A percentile compares a stretch with the other conserved stretches of the same genome.
These are phyloP conservation scores for Fagopyrum homotropicum DNA, from an alignment of 148 eudicot genomes.

Conservation along the genomic window DNA sequence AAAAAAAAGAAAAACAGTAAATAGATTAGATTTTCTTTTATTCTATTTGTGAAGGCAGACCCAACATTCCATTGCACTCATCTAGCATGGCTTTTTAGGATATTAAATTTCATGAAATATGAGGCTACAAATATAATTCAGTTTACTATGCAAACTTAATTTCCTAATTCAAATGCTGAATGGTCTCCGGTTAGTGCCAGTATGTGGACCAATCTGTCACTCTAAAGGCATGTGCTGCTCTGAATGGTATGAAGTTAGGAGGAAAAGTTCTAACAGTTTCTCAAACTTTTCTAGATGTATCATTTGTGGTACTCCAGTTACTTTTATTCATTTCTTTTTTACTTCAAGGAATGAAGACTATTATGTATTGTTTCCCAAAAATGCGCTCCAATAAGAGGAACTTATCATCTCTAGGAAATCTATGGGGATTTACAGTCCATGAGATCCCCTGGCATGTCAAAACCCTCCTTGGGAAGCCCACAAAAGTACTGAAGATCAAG, in stretches of 20 bases:
- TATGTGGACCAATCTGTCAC: conserved; percentile 73
- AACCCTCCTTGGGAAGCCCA: conserved; percentile 69
- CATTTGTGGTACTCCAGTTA: conserved; percentile 31
- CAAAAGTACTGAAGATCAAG: conserved; percentile 66
- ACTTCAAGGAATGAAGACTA: not conserved
- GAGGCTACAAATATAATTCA: not conserved
- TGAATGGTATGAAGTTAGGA: conserved; percentile 81
- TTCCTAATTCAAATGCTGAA: not conserved
- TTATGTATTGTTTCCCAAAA: not conserved
- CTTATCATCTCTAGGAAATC: conserved; percentile 38
- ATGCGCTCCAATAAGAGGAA: conserved; percentile 4
- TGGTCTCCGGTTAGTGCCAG: conserved; percentile 32
- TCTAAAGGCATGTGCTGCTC: conserved; percentile 75
- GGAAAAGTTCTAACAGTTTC: conserved; percentile 69
- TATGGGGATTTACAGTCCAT: conserved; percentile 38
- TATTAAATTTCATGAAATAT: not conserved
- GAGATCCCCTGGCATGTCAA: conserved; percentile 81
- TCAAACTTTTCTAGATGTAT: conserved; percentile 56
- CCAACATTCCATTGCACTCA: too few species aligned
- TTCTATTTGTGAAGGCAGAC: too few species aligned
- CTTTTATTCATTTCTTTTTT: not conserved
- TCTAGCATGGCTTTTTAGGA: not conserved
- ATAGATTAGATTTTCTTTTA: too few species aligned
- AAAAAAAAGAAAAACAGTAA: too few species aligned
- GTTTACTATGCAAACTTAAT: not conserved